Evolutionary conservation across 495 filamentous ascomycete genomes (phyloP).

Genomic region (Tuber microsphaerosporum): DNA sequence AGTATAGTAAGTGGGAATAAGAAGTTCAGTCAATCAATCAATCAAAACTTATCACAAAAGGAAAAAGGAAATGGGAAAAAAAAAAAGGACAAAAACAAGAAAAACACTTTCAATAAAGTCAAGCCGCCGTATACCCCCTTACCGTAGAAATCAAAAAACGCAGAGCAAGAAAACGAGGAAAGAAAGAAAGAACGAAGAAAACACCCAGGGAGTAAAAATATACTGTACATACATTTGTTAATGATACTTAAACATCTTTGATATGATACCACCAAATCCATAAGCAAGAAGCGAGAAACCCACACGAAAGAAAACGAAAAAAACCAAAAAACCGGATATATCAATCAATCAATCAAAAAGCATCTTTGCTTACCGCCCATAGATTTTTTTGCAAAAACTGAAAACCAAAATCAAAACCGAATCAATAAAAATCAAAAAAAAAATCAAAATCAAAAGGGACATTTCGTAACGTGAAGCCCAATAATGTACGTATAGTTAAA

Average conservation of each 20-base stretch:
- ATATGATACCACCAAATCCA: constrained; percentile 38
- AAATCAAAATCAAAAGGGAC: constrained; percentile 20
- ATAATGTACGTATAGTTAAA: constrained; percentile 24
- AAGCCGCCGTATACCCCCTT: constrained; percentile 38
- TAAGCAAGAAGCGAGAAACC: constrained; percentile 15
- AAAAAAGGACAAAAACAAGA: no score
- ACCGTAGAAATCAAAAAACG: constrained; percentile 29
- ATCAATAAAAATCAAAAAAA: neutral
- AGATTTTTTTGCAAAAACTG: neutral
- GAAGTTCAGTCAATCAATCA: neutral
- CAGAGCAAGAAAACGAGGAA: neutral
- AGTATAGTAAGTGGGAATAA: neutral
- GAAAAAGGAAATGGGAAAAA: constrained; percentile 8
- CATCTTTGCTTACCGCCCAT: constrained; percentile 26
- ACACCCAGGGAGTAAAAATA: constrained; percentile 17
- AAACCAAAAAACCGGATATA: neutral
- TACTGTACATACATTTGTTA: constrained; percentile 34
- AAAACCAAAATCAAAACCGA: constrained; percentile 16
- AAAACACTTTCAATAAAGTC: constrained; percentile 35
- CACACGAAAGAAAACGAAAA: neutral
- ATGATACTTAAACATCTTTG: constrained; percentile 33
- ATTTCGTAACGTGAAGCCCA: constrained; percentile 29
- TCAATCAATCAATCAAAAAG: neutral
- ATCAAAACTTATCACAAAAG: neutral
- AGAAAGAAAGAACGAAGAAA: constrained; percentile 10